Base-by-base conservation (phyloP, 2,329 filamentous ascomycete genomes). In the Claviceps capensis region DNA sequence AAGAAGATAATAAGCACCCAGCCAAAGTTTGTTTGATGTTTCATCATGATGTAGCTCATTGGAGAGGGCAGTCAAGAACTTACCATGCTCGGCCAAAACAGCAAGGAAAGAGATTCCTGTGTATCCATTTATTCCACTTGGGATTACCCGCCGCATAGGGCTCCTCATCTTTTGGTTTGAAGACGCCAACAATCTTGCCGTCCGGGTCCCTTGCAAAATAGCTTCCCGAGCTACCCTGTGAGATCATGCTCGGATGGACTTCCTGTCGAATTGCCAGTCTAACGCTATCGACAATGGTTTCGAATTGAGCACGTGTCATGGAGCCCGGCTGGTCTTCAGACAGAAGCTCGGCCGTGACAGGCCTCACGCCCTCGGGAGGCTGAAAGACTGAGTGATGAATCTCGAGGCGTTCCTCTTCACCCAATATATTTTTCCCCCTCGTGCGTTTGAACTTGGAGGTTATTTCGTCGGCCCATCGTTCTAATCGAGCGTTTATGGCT, bases 71-170 rank as follows among this genome's bases (percentile, higher is more conserved):
- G 19, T 41, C 16, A 2, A 8, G 4, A 34, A 65, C 75, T 50
- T 66, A 82, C 78, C 89, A 97, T 46, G 91, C 90, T 62, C 93
- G 78, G 17, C 93, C 93, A 62, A 98, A 98, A 68, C 88, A 96
- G 71, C 94, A 98, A 8, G 93, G 93, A 60, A 98, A 97, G 57
- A 98, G 66, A 66, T 98, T 98, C 57, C 93, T 79, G 67, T 98
- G 93, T 72, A 98, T 90, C 93, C 93, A 98, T 70, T 98, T 98
- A 60, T 94, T 97, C 91, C 91, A 97, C 67, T 98, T 98, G 5
- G 93, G 93, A 64, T 98, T 98, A 59, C 88, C 86, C 36, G 88
- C 93, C 1, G 93, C 93, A 64, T 96, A 98, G 1, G 93, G 93
- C 67, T 98, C 94, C 70, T 98, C 93, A 61, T 98, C 93, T 70